Conservation (phyloP, 352 stramenopile species). For the Phytophthora niederhauseri region DNA sequence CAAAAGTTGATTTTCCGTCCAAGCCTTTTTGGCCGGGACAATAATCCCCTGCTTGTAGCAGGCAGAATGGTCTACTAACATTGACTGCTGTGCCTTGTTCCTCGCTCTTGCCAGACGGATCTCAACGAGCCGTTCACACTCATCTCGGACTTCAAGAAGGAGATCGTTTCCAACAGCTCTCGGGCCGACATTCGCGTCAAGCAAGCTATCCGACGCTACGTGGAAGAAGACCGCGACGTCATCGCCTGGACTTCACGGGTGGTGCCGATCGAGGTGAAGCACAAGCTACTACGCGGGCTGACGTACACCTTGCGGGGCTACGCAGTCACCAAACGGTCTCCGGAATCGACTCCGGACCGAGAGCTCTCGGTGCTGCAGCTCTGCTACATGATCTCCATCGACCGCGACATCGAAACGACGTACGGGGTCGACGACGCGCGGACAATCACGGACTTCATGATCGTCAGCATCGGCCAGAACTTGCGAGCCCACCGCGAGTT, state of each 20-base stretch:
- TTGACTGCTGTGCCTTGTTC: background rate
- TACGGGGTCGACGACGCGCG: conserved; percentile 4
- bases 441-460: conserved; percentile 28
- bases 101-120: conserved; percentile 4
- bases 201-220: conserved; percentile 51
- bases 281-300: conserved; percentile 36
- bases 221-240: conserved; percentile 47
- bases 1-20: too few relatives aligned
- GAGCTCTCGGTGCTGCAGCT: conserved; percentile 17
- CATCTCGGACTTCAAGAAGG: conserved; percentile 49
- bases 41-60: background rate
- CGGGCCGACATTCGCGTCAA: conserved; percentile 49
- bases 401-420: conserved; percentile 8
- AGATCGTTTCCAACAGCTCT: conserved; percentile 41
- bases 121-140: conserved; percentile 43
- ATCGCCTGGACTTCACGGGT: conserved; percentile 40
- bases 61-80: background rate
- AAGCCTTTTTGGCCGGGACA: too few relatives aligned
- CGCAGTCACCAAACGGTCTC: conserved; percentile 34
- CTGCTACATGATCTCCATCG: conserved; percentile 20
- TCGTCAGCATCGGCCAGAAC: conserved; percentile 15
- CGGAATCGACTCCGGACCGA: background rate
- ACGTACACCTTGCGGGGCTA: conserved; percentile 54
- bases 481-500: conserved; percentile 21
- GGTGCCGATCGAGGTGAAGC: conserved; percentile 49